A percentile compares a stretch with the other conserved stretches of the same genome.
Conservation (phyloP, 192 early-diverging fungal genomes). For the Coemansia sp. region DNA sequence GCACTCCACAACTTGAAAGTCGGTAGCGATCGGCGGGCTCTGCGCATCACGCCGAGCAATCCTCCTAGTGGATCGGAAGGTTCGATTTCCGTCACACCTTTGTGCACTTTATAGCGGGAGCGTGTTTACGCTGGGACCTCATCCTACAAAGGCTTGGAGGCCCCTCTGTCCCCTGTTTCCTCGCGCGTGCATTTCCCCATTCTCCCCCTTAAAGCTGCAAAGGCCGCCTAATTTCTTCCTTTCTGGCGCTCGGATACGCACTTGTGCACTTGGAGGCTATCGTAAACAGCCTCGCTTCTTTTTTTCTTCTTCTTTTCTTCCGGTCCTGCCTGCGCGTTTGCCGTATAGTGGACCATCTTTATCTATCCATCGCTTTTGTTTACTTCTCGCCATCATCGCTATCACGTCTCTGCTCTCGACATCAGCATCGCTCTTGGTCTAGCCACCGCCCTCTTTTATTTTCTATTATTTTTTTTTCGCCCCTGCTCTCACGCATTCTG, state of each 20-base stretch:
- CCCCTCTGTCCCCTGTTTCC: not conserved
- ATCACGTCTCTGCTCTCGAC: not conserved
- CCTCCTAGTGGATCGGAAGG: not conserved
- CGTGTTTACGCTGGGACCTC: not conserved
- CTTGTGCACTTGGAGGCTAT: not conserved
- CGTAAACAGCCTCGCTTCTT: not conserved
- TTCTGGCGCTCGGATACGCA: not conserved
- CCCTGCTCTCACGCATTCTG: constrained; percentile 20
- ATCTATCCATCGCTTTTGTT: not conserved
- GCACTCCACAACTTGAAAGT: not conserved
- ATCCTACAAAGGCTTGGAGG: not conserved
- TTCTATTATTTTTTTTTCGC: not conserved
- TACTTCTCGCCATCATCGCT: not conserved
- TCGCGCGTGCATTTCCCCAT: not conserved
- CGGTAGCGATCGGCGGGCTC: not conserved
- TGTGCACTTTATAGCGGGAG: not conserved
- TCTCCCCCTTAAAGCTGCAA: not conserved
- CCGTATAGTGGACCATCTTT: not conserved
- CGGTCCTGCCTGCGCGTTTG: not conserved
- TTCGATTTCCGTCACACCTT: not conserved
- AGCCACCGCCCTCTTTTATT: too few species aligned
- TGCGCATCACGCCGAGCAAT: not conserved
- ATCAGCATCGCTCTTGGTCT: too few species aligned
- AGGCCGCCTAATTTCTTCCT: not conserved
- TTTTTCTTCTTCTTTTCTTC: not conserved